These are phyloP conservation scores for Plantago ovata DNA, from an alignment of 257 asterid species.

Conservation along the genomic window DNA sequence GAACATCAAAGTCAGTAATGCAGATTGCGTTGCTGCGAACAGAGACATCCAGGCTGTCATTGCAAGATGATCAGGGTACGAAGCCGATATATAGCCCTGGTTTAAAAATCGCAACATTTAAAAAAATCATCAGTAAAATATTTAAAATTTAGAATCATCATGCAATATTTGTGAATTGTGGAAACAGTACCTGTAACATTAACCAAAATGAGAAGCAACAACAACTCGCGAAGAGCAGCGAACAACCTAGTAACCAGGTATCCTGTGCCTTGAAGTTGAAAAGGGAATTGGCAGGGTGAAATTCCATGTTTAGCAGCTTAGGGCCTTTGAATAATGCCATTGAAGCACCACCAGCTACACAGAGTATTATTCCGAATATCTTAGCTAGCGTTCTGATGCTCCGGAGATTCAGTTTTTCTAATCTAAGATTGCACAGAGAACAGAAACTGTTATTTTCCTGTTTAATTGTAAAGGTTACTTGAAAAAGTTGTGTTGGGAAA, in stretches of 20 bases:
- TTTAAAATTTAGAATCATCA: background rate
- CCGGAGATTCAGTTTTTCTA: slow-evolving; percentile 43
- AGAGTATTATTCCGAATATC: slow-evolving; percentile 46
- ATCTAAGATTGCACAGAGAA: slow-evolving; percentile 72
- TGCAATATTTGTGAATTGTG: too few relatives aligned
- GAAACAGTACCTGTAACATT: slow-evolving; percentile 11
- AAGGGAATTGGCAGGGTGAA: slow-evolving; percentile 20
- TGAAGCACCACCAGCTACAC: slow-evolving; percentile 59
- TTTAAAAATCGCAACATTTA: background rate
- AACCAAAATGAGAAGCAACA: slow-evolving; percentile 36
- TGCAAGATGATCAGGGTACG: slow-evolving; percentile 31
- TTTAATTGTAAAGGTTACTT: too few relatives aligned
- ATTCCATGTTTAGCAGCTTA: slow-evolving; percentile 51
- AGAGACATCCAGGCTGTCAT: slow-evolving; percentile 45
- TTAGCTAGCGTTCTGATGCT: slow-evolving; percentile 51
- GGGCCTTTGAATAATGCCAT: slow-evolving; percentile 74
- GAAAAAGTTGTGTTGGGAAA: too few relatives aligned
- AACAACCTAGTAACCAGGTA: slow-evolving; percentile 63
- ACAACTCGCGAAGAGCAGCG: slow-evolving; percentile 41
- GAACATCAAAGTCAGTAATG: slow-evolving; percentile 18
- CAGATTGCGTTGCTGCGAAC: slow-evolving; percentile 31
- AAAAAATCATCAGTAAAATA: slow-evolving; percentile 35
- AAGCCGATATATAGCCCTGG: slow-evolving; percentile 22
- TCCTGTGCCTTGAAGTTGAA: slow-evolving; percentile 21
- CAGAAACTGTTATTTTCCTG: too few relatives aligned